These are phyloP conservation scores for Cyberlindnera maclurae DNA, from an alignment of 805 yeast genomes.

Conservation along the genomic window DNA sequence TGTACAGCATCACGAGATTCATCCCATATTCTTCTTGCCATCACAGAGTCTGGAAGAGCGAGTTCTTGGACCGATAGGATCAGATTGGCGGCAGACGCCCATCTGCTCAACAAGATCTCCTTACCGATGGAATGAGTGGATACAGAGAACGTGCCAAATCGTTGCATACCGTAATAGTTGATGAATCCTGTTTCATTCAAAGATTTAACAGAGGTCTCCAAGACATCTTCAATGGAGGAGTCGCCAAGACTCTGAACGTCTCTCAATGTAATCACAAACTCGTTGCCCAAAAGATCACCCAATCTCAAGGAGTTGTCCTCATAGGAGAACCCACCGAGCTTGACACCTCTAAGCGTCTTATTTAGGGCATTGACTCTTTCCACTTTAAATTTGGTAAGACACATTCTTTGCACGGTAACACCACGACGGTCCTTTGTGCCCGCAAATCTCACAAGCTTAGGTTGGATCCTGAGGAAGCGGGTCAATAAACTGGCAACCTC, in stretches of 20 bases:
- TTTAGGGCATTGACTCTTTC: conserved; percentile 74
- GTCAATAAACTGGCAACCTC: conserved; percentile 77
- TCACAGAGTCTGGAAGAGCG: conserved; percentile 75
- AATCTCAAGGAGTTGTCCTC: conserved; percentile 53
- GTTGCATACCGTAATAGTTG: conserved; percentile 96
- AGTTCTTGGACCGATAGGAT: conserved; percentile 80
- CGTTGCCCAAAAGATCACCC: conserved; percentile 87
- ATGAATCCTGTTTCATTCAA: conserved; percentile 70
- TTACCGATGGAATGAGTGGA: conserved; percentile 87
- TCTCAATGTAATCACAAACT: conserved; percentile 77
- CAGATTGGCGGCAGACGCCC: conserved; percentile 74
- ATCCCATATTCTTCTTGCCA: conserved; percentile 79
- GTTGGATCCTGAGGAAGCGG: conserved; percentile 67
- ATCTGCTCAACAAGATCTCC: conserved; percentile 59
- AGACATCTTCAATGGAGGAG: conserved; percentile 35
- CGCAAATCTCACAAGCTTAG: conserved; percentile 67
- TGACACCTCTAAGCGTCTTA: conserved; percentile 66
- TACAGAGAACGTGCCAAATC: conserved; percentile 92
- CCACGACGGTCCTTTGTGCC: conserved; percentile 98
- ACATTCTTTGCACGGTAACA: conserved; percentile 80
- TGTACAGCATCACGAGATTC: conserved; percentile 56
- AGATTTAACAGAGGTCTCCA: conserved; percentile 48
- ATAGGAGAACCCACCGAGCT: conserved; percentile 73
- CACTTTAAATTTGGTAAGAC: conserved; percentile 60
- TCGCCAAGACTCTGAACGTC: conserved; percentile 44